Percentiles rank a stretch among this genome's conserved stretches.
Conservation (phyloP, 768 basidiomycete genomes). For the Mycena rosella region DNA sequence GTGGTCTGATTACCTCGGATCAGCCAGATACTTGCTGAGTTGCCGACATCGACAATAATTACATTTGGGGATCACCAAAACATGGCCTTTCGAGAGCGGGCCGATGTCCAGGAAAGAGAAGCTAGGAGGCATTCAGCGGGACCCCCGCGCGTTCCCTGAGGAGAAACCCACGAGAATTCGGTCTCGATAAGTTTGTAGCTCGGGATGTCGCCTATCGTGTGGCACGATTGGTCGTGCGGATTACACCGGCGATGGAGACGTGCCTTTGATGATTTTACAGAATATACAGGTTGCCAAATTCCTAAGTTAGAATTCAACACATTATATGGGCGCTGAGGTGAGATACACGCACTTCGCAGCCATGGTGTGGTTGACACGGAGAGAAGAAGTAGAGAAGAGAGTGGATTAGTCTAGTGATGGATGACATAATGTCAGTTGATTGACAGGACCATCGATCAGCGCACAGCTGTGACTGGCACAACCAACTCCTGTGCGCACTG, state of each 20-base stretch:
- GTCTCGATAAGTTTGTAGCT: slow-evolving; percentile 89
- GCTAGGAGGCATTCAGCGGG: slow-evolving; percentile 49
- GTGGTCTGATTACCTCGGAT: slow-evolving; percentile 69
- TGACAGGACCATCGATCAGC: too few species aligned
- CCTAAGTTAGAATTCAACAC: slow-evolving; percentile 47
- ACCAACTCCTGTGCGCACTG: too few species aligned
- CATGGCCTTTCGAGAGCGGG: slow-evolving; percentile 91
- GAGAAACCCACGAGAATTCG: slow-evolving; percentile 63
- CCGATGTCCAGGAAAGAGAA: slow-evolving; percentile 94
- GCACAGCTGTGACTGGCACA: too few species aligned
- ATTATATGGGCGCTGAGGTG: background rate
- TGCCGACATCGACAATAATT: slow-evolving; percentile 36
- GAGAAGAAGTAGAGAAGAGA: too few species aligned
- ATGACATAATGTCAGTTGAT: too few species aligned
- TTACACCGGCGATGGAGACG: slow-evolving; percentile 19
- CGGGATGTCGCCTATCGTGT: slow-evolving; percentile 83
- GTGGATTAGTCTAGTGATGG: too few species aligned
- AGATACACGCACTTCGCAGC: slow-evolving; percentile 51
- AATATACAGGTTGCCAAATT: slow-evolving; percentile 82
- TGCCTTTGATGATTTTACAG: slow-evolving; percentile 96
- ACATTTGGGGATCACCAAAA: slow-evolving; percentile 96
- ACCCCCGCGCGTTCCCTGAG: background rate
- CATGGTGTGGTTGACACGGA: slow-evolving; percentile 40
- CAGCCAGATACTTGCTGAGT: background rate
- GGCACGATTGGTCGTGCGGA: background rate